Percentiles rank a stretch among this genome's conserved stretches.
These are phyloP conservation scores for Aspergillus ruber DNA, from an alignment of 2,329 filamentous ascomycete species.

Conservation along the genomic window DNA sequence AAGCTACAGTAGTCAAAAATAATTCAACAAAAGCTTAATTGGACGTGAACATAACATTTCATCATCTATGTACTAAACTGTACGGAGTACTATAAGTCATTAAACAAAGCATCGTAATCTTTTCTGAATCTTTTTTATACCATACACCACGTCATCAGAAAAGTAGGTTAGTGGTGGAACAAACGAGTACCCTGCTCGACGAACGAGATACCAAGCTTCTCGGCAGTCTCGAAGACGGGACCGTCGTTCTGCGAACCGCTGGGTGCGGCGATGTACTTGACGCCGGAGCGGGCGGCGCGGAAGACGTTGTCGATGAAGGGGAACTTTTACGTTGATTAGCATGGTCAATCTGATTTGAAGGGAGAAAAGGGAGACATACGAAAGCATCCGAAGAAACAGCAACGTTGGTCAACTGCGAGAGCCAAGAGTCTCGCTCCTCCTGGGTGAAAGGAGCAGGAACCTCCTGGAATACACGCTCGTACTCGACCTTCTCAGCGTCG, in stretches of 20 bases:
- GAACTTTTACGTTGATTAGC: constrained; percentile 50
- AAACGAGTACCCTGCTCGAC: constrained; percentile 90
- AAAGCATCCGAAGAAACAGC: constrained; percentile 92
- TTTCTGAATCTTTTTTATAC: neutral
- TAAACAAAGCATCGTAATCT: neutral
- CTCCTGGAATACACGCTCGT: constrained; percentile 84
- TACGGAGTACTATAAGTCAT: neutral
- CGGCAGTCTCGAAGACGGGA: constrained; percentile 66
- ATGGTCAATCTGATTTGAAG: neutral
- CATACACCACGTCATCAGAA: neutral
- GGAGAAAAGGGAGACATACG: constrained; percentile 53
- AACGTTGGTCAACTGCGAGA: constrained; percentile 67
- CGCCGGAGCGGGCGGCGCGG: constrained; percentile 78
- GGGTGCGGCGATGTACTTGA: constrained; percentile 92
- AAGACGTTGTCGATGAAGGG: constrained; percentile 98
- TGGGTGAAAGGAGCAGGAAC: constrained; percentile 75
- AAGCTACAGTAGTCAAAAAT: neutral
- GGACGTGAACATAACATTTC: neutral
- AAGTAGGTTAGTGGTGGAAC: constrained; percentile 72
- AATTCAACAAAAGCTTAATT: neutral
- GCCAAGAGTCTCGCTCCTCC: constrained; percentile 81
- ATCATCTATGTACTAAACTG: neutral
- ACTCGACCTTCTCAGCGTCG: constrained; percentile 77
- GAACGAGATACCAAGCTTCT: constrained; percentile 87
- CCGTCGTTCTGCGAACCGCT: constrained; percentile 59